Evolutionary conservation across 164 flowering plant species (phyloP), one percentile per base, ranked within the genome.

Genomic region (Macadamia integrifolia): DNA sequence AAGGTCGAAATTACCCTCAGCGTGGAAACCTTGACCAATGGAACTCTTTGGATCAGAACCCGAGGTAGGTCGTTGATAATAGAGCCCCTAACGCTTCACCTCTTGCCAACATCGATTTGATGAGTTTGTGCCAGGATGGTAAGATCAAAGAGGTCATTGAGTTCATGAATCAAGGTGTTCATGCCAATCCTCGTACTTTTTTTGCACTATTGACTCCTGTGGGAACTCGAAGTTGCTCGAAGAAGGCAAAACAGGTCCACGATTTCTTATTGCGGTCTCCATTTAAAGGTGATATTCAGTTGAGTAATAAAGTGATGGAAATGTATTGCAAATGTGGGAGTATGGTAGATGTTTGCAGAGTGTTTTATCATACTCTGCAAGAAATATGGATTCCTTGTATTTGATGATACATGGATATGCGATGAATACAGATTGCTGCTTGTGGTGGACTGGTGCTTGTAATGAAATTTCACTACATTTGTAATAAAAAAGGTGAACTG

Each of bases 301-400:
- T 90, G 79, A 82, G 71, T 57, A 82, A 87, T 60, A 80, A 80
- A 60, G 81, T 84, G 72, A 75, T 90, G 58, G 83, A 85, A 6
- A 88, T 87, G 93, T 90, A 81, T 73, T 70, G 72, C 3, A 86
- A 73, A 57, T 87, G 90, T 75, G 89, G 79, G 35, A 84, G 89
- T 66, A 86, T 82, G 89, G 77, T 71, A 6, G 92, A 90, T 79
- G 93, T 90, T 0, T 80, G 86, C 31, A 78, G 84, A 44, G 90
- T 88, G 60, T 90, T 88, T 68, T 92, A 88, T 76, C 82, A 85
- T 64, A 84, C 88, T 86, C 82, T 10, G 88, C 83, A 31, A 80
- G 81, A 75, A 77, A 78, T 69, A 67, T 88, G 73, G 85, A 89
- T 55, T 76, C 97, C 1, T 90, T 93, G 93, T 82, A 88, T 76